Conservation (phyloP, 106 monocot species). For the Posidonia australis region DNA sequence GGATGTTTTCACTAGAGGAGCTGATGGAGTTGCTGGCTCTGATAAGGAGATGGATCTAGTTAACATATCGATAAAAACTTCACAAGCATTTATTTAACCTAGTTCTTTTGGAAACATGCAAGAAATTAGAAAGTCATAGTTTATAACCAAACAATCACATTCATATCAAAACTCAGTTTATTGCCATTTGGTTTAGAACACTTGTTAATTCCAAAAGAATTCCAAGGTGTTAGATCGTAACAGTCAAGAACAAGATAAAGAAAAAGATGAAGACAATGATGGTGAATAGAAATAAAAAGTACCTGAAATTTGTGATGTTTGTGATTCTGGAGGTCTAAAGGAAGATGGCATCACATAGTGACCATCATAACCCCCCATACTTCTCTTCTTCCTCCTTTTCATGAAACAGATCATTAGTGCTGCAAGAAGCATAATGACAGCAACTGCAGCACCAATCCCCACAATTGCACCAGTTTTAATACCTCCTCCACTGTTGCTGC, state of each 20-base stretch:
- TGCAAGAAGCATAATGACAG: conserved; percentile 26
- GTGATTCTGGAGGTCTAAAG: conserved; percentile 19
- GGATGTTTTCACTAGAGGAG: conserved; percentile 16
- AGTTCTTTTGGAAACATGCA: background rate
- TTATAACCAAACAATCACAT: background rate
- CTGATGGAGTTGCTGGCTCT: conserved; percentile 21
- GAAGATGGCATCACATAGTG: conserved; percentile 32
- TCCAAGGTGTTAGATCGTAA: background rate
- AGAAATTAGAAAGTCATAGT: too few species aligned
- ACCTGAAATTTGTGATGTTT: conserved; percentile 2
- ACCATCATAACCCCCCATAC: conserved; percentile 2
- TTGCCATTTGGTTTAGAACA: background rate
- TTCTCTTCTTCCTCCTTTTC: conserved; percentile 24
- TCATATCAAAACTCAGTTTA: background rate
- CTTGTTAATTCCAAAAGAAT: background rate
- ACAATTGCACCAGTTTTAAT: conserved; percentile 20
- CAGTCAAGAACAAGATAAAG: background rate
- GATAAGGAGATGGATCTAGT: background rate
- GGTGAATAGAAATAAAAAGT: background rate
- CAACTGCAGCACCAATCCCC: conserved; percentile 26
- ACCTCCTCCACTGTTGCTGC: conserved; percentile 9
- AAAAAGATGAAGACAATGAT: background rate
- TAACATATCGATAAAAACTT: background rate
- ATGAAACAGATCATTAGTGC: conserved; percentile 33
- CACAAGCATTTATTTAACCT: background rate